phyloP scores from a whole-genome alignment of 768 basidiomycete genomes.

The Boletus tomentosulus region DNA sequence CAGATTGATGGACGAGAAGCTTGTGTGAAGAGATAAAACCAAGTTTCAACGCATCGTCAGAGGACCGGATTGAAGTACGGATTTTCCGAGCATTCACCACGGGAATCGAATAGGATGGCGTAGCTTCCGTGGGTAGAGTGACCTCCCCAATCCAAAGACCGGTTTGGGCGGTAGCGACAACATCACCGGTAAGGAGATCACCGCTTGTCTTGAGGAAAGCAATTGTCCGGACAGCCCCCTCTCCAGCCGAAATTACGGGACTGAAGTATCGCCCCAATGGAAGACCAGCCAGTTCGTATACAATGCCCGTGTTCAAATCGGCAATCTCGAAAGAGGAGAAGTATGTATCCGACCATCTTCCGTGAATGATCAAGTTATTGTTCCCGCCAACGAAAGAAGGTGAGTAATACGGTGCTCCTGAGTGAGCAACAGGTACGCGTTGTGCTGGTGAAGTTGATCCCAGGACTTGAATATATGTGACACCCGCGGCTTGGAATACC shows the following conservation, averaged over 20 bases:
- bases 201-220: slow-evolving; percentile 65
- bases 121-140: slow-evolving; percentile 38
- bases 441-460: slow-evolving; percentile 32
- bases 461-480: slow-evolving; percentile 25
- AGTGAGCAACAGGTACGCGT: slow-evolving; percentile 44
- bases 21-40: slow-evolving; percentile 54
- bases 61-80: slow-evolving; percentile 44
- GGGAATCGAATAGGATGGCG: slow-evolving; percentile 27
- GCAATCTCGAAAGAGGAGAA: slow-evolving; percentile 67
- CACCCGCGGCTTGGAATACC: slow-evolving; percentile 66
- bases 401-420: slow-evolving; percentile 55
- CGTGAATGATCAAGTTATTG: slow-evolving; percentile 51
- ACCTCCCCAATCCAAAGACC: slow-evolving; percentile 67
- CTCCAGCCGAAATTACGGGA: slow-evolving; percentile 46
- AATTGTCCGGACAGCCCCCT: slow-evolving; percentile 42
- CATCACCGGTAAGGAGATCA: slow-evolving; percentile 54
- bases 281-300: slow-evolving; percentile 50
- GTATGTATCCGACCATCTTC: slow-evolving; percentile 61
- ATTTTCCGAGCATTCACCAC: slow-evolving; percentile 50
- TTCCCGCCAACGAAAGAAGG: slow-evolving; percentile 50
- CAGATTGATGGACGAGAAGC: slow-evolving; percentile 57
- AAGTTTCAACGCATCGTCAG: slow-evolving; percentile 43
- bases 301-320: slow-evolving; percentile 40
- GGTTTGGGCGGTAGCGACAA: slow-evolving; percentile 58
- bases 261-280: slow-evolving; percentile 65